Base-by-base conservation (phyloP, 805 yeast species). In the Candida rishiriensis region DNA sequence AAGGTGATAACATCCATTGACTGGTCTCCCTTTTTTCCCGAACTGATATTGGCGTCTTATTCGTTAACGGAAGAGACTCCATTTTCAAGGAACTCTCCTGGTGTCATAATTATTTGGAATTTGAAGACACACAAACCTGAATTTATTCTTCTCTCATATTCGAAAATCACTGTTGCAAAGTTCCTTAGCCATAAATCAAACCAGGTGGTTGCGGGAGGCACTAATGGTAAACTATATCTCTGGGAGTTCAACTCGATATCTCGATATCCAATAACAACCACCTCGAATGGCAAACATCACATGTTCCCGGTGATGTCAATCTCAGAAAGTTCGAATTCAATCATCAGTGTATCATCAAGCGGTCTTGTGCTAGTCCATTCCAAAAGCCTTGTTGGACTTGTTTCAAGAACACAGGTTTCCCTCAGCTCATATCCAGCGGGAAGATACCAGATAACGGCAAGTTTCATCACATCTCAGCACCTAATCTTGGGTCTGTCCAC, bases 181-280 rank as follows among this genome's bases (percentile, higher is more conserved):
- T 76, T 78, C 46, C 72, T 75, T 29, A 54, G 54, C 10, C 48
- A 57, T 13, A 61, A 66, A 17, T 57, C 73, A 1, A 63, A 66
- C 39, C 64, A 69, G 40, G 59, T 80, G 1, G 56, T 75, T 26
- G 82, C 72, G 0, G 79, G 83, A 0, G 66, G 78, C 5, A 54
- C 55, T 14, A 73, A 73, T 51, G 85, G 85, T 0, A 68, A 68
- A 40, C 38, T 79, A 1, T 71, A 70, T n/a, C 58, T 75, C 9
- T 79, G 82, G 81, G 76, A 77, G 32, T 51, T 60, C 36, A 44
- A 50, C 48, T 72, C 61, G 3, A 10, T 29, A n/a, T 53, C 63
- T n/a, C 46, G 57, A 38, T 59, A 53, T 38, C 65, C 64, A 3
- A 43, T 50, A 11, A 38, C 54, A 8, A 36, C 54, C 12, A 44